Evolutionary conservation across 2,329 filamentous ascomycete species (phyloP).

Genomic region (Apiospora malaysiana): DNA sequence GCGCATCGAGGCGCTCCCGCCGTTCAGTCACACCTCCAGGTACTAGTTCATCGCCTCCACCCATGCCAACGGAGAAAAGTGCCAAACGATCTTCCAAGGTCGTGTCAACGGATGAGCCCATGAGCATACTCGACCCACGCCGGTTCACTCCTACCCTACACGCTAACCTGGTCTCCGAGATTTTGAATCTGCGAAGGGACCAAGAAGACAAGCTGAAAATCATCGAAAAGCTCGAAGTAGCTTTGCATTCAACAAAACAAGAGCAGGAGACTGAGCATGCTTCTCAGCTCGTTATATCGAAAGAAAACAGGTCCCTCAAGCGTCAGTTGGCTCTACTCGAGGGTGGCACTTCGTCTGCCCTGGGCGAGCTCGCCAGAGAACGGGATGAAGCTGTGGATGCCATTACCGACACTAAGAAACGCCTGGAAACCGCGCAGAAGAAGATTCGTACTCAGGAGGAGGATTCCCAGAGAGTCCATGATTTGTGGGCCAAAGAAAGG

Average conservation of each 20-base stretch:
- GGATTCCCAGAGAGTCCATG: constrained; percentile 77
- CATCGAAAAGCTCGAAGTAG: constrained; percentile 83
- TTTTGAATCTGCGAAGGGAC: constrained; percentile 83
- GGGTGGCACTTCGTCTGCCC: constrained; percentile 83
- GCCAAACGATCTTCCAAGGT: constrained; percentile 63
- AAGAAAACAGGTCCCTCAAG: constrained; percentile 81
- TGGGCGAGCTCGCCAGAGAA: constrained; percentile 83
- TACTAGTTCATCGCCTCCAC: constrained; percentile 61
- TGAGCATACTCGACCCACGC: constrained; percentile 82
- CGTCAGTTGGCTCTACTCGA: constrained; percentile 87
- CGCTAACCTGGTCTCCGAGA: constrained; percentile 93
- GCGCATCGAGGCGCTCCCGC: constrained; percentile 64
- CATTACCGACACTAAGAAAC: constrained; percentile 73
- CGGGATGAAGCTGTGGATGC: constrained; percentile 82
- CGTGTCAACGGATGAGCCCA: constrained; percentile 68
- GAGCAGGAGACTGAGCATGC: constrained; percentile 76
- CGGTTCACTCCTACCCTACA: constrained; percentile 95
- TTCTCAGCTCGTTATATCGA: constrained; percentile 66
- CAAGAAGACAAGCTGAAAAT: constrained; percentile 87
- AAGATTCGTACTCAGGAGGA: constrained; percentile 82
- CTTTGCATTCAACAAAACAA: constrained; percentile 70
- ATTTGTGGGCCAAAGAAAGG: constrained; percentile 84
- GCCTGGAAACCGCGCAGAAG: constrained; percentile 79
- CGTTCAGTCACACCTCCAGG: constrained; percentile 70
- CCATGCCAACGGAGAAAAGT: constrained; percentile 48